phyloP scores from a whole-genome alignment of 805 yeast species.

The Lipomyces sp. region DNA sequence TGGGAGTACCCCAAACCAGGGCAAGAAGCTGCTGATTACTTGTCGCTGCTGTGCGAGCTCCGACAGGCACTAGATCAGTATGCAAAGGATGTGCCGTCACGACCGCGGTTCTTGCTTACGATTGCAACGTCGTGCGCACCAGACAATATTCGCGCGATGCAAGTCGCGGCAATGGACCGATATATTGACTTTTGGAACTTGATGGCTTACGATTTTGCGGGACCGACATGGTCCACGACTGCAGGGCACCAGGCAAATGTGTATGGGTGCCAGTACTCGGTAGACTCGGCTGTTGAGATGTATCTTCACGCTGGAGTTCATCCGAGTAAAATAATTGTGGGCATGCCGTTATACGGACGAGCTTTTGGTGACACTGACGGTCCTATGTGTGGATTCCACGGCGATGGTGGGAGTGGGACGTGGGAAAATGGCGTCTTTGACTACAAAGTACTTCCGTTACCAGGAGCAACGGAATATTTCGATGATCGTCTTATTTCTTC shows the following conservation, averaged over 20 bases:
- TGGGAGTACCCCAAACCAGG: constrained; percentile 82
- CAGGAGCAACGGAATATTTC: constrained; percentile 52
- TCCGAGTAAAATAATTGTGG: constrained; percentile 65
- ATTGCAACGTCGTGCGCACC: constrained; percentile 77
- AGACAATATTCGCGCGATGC: constrained; percentile 47
- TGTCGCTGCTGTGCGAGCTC: constrained; percentile 51
- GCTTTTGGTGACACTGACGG: constrained; percentile 53
- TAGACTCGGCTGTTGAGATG: constrained; percentile 53
- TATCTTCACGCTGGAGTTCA: constrained; percentile 53
- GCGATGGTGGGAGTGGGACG: constrained; percentile 43
- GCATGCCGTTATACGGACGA: constrained; percentile 87
- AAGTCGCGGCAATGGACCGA: constrained; percentile 60
- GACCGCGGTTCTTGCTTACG: constrained; percentile 55
- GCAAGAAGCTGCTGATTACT: constrained; percentile 54
- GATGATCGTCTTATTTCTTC: constrained; percentile 62
- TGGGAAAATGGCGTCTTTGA: constrained; percentile 59
- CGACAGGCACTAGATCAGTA: constrained; percentile 50
- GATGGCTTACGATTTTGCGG: constrained; percentile 90
- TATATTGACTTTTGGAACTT: constrained; percentile 75
- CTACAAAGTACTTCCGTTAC: constrained; percentile 60
- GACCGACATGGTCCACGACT: constrained; percentile 61
- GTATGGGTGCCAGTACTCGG: constrained; percentile 55
- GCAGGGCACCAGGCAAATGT: constrained; percentile 77
- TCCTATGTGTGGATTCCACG: constrained; percentile 45
- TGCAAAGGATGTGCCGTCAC: constrained; percentile 44